Base-by-base conservation (phyloP, 495 filamentous ascomycete species). In the Podospora sp. region DNA sequence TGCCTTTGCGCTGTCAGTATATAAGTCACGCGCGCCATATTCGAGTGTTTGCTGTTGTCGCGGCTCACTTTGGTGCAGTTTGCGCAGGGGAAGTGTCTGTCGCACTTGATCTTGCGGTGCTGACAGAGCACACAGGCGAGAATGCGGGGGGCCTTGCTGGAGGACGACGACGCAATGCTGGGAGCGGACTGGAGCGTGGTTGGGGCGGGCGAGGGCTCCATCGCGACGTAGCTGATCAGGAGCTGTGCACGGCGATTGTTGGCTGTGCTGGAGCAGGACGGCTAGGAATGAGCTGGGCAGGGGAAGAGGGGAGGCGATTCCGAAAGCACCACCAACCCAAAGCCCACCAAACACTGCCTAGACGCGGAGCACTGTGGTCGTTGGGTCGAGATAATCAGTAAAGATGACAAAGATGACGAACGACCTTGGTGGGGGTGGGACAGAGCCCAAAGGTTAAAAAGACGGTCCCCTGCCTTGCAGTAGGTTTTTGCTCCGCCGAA, bases 31-130 rank as follows among this genome's bases (percentile, higher is more conserved):
- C 24, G 20, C 24, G 26, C 33, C 12, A 64, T 50, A 24, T 2
- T 46, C 26, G 62, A 26, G 64, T 46, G 1, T n/a, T 40, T 29
- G 62, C 24, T 14, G 57, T 46, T 20, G 11, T 50, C 20, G 18
- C 36, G 16, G 52, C 69, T 63, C 63, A 80, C 78, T 74, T 89
- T 88, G 58, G 75, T 72, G 71, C 89, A 91, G 53, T 90, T 88
- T 55, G 84, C 81, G 69, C 89, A 91, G 21, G 89, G 88, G 73
- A 87, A 88, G 50, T 83, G 81, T 52, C 88, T 85, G 72, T 91
- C 87, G 75, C 89, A 92, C 71, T 86, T 88, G 71, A 91, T 85
- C 77, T 92, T 92, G 62, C 89, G 80, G 65, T 84, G 84, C 68
- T 89, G 88, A 66, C 89, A 91, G 6, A 80, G 74, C 7, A 76